Percentiles rank a stretch among this genome's conserved stretches.
phyloP scores from a whole-genome alignment of 441 rosid genomes.

The Erodium moschatum region DNA sequence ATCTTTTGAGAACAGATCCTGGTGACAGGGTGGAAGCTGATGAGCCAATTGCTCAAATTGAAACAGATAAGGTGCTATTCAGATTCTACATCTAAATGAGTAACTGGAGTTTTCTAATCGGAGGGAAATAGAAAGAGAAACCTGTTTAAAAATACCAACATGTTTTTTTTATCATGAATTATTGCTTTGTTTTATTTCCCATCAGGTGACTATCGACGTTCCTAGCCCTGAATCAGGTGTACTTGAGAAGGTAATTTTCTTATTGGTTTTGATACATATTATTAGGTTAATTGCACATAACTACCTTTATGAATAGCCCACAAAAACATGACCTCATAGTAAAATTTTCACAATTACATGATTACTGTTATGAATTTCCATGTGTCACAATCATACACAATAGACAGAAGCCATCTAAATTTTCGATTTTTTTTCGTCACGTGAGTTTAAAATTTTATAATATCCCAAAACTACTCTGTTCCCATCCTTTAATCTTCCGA shows the following conservation, averaged over 20 bases:
- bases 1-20: constrained; percentile 48
- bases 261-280: constrained; percentile 6
- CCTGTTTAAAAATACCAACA: not conserved
- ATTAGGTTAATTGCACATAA: no score
- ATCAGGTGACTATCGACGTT: constrained; percentile 87
- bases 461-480: no score
- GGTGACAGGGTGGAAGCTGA: constrained; percentile 87
- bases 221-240: constrained; percentile 88
- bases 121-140: not conserved
- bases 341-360: no score
- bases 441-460: no score
- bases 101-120: not conserved
- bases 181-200: constrained; percentile 16
- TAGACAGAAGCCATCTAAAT: no score
- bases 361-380: no score
- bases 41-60: constrained; percentile 91
- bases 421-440: no score
- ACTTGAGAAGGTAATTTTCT: constrained; percentile 57
- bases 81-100: not conserved
- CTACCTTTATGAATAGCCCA: no score
- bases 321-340: no score
- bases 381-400: no score
- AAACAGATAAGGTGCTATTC: constrained; percentile 74
- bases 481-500: no score
- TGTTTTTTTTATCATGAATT: not conserved